Base-by-base conservation (phyloP, 495 filamentous ascomycete genomes). In the Entonaema liquescens region DNA sequence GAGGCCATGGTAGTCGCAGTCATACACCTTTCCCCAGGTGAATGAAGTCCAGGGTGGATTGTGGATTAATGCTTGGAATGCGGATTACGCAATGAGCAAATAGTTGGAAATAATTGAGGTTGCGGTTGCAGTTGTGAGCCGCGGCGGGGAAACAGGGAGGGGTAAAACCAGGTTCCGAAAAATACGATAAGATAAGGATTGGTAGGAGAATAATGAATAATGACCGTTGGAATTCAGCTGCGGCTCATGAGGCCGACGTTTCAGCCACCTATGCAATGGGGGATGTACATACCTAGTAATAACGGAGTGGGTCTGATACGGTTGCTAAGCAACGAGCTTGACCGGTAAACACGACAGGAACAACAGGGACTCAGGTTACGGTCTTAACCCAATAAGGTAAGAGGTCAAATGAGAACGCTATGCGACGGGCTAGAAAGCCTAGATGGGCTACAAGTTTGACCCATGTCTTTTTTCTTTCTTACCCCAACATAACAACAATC, bases 401-500 rank as follows among this genome's bases (percentile, higher is more conserved):
- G 33, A 61, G 44, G 67, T 68, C 73, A 64, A 58, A 67, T 72
- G 73, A 70, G 38, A 72, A 62, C 11, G 59, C 50, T 53, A 61
- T 68, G 62, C 68, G 61, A 62, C 56, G 40, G 58, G n/a, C 63
- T 42, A 21, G 50, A 65, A 5, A 6, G 31, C 6, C 31, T 33
- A 9, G 2, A 33, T 9, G 5, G 5, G 31, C 31, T 33, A 33
- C 31, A 17, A 29, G 12, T 33, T 50, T 56, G 64, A 44, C 59
- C 53, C 64, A 26, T 59, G 54, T 59, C 70, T 42, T 36, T 33
- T 9, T 33, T n/a, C n/a, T 38, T 62, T 17, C 63, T n/a, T 67
- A 70, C 63, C 63, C 68, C 70, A 70, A 77, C 71, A 76, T 72
- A 77, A 77, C 68, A 77, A 77, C 65, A 77, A 77, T 68, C 71